phyloP scores from a whole-genome alignment of 805 yeast species.

The Candida coquimbonensis region DNA sequence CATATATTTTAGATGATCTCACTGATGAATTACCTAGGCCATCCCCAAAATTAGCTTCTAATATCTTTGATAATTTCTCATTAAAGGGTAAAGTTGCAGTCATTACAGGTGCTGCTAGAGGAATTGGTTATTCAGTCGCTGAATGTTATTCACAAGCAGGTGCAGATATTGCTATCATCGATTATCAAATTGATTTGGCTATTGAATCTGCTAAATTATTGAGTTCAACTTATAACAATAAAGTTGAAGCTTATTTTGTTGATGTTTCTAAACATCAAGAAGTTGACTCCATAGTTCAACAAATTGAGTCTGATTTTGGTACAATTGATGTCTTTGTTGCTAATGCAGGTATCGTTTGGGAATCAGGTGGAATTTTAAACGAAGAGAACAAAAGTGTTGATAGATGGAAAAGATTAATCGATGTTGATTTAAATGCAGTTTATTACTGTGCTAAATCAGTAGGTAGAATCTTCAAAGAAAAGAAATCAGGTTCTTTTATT shows the following conservation, averaged over 20 bases:
- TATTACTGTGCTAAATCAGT: conserved; percentile 73
- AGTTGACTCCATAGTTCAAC: conserved; percentile 24
- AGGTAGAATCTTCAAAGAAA: conserved; percentile 67
- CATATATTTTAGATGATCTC: too few species aligned
- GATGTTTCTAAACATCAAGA: conserved; percentile 25
- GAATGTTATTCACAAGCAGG: conserved; percentile 86
- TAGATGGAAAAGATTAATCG: conserved; percentile 68
- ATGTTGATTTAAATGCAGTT: conserved; percentile 72
- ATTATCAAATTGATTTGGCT: conserved; percentile 23
- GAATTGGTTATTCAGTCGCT: conserved; percentile 79
- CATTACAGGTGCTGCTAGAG: conserved; percentile 78
- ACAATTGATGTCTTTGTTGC: conserved; percentile 80
- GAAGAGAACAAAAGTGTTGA: conserved; percentile 27
- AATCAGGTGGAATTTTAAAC: conserved; percentile 51
- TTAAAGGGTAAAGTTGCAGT: conserved; percentile 82
- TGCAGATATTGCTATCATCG: conserved; percentile 59
- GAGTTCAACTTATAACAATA: conserved; percentile 53
- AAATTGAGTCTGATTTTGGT: conserved; percentile 56
- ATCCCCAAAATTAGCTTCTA: conserved; percentile 42
- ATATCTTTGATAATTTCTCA: conserved; percentile 64
- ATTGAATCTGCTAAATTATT: conserved; percentile 45
- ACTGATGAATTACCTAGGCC: conserved; percentile 33
- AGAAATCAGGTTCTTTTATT: conserved; percentile 72
- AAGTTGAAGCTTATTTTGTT: conserved; percentile 47
- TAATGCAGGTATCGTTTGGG: conserved; percentile 88